Conservation (phyloP, 176 grass and related monocot species). For the Triticum turgidum region DNA sequence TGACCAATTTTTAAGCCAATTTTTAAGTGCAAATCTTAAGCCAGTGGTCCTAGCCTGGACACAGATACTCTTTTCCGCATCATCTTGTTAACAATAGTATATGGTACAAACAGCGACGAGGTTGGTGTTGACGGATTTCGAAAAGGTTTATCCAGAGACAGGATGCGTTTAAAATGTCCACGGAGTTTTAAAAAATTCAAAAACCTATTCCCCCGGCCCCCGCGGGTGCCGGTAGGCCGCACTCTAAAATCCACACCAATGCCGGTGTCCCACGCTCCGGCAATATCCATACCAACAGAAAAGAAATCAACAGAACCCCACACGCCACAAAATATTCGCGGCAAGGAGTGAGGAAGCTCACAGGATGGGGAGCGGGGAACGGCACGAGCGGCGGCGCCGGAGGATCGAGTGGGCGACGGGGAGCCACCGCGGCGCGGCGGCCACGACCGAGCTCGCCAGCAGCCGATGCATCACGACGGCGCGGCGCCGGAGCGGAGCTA, state of each 20-base stretch:
- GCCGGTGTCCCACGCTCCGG: not conserved
- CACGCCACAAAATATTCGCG: not conserved
- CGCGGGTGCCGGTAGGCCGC: not conserved
- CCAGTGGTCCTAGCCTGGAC: not conserved
- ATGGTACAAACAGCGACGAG: not conserved
- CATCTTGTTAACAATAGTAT: not conserved
- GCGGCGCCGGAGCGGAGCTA: not conserved
- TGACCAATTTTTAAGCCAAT: not conserved
- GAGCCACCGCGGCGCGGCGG: conserved; percentile 61
- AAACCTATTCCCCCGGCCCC: not conserved
- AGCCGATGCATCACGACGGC: conserved; percentile 79
- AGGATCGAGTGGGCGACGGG: conserved; percentile 60
- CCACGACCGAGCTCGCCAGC: conserved; percentile 63
- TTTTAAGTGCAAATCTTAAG: not conserved
- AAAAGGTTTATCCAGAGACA: not conserved
- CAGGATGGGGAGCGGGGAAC: conserved; percentile 47
- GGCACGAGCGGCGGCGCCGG: conserved; percentile 28
- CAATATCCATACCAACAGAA: not conserved
- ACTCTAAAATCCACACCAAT: conserved; percentile 3
- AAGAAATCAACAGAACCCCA: not conserved
- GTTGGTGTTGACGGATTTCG: not conserved
- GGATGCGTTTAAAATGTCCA: not conserved
- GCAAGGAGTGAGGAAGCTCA: conserved; percentile 26
- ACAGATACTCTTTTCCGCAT: not conserved
- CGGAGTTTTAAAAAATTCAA: not conserved